These are phyloP conservation scores for Lichtheimia ornata DNA, from an alignment of 371 early-diverging fungal genomes.

Conservation along the genomic window DNA sequence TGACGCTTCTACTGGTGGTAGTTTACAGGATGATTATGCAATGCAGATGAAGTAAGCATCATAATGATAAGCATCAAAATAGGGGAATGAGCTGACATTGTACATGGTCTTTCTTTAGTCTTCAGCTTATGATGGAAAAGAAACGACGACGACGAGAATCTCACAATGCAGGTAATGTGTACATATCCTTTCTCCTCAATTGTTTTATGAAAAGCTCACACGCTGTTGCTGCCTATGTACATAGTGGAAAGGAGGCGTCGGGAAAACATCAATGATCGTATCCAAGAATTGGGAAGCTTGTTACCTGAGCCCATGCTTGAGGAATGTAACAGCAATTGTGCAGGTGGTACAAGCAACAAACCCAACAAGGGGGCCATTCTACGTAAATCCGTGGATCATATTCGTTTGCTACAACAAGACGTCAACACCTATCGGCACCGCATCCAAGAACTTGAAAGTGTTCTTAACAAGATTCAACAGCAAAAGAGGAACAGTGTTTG, in stretches of 20 bases:
- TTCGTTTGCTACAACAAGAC: constrained; percentile 69
- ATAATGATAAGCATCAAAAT: not conserved
- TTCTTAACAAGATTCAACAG: constrained; percentile 14
- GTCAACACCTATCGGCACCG: constrained; percentile 60
- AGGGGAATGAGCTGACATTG: not conserved
- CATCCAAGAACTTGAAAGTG: constrained; percentile 71
- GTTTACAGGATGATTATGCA: constrained; percentile 44
- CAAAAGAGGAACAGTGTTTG: constrained; percentile 1
- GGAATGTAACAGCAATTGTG: constrained; percentile 35
- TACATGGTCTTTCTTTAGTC: constrained; percentile 19
- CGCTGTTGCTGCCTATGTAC: constrained; percentile 1
- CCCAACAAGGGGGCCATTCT: constrained; percentile 88
- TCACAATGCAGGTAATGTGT: constrained; percentile 86
- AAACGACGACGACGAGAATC: constrained; percentile 89
- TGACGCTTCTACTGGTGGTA: constrained; percentile 16
- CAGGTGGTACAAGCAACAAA: constrained; percentile 41
- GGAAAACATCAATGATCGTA: constrained; percentile 97
- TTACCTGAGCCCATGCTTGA: constrained; percentile 78
- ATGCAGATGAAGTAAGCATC: constrained; percentile 42
- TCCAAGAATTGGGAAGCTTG: constrained; percentile 88
- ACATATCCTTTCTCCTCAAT: not conserved
- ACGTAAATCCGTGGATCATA: constrained; percentile 89
- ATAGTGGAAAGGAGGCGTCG: constrained; percentile 91
- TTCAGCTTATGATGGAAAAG: constrained; percentile 70
- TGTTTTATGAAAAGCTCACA: not conserved